Percentiles rank a stretch among this genome's conserved stretches.
Evolutionary conservation across 2,329 filamentous ascomycete species (phyloP).

Genomic region (Stromatinia cepivora): DNA sequence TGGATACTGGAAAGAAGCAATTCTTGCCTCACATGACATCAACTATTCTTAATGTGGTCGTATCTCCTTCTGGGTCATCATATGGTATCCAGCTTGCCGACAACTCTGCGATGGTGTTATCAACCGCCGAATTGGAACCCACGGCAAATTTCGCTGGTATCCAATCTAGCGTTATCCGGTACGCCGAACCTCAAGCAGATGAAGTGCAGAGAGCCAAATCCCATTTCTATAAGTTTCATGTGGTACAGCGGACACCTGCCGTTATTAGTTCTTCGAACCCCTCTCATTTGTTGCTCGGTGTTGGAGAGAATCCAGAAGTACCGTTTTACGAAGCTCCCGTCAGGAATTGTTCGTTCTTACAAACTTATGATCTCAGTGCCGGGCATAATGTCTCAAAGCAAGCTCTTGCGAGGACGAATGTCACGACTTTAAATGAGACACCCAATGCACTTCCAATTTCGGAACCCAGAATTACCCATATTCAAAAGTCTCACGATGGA

Average conservation of each 20-base stretch:
- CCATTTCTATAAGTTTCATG: slow-evolving; percentile 33
- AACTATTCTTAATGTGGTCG: slow-evolving; percentile 77
- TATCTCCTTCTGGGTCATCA: slow-evolving; percentile 76
- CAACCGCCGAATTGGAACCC: slow-evolving; percentile 84
- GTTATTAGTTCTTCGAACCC: slow-evolving; percentile 61
- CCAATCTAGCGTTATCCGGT: slow-evolving; percentile 61
- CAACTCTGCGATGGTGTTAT: slow-evolving; percentile 88
- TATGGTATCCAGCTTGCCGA: slow-evolving; percentile 87
- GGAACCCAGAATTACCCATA: slow-evolving; percentile 74
- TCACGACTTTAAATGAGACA: slow-evolving; percentile 76
- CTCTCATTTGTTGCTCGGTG: slow-evolving; percentile 66
- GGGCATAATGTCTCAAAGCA: slow-evolving; percentile 81
- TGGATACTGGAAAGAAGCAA: slow-evolving; percentile 80
- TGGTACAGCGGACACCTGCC: slow-evolving; percentile 52
- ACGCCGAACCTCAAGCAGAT: slow-evolving; percentile 52
- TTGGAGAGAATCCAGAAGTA: slow-evolving; percentile 61
- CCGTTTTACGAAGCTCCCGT: slow-evolving; percentile 52
- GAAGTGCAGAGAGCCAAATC: slow-evolving; percentile 51
- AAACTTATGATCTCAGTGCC: slow-evolving; percentile 82
- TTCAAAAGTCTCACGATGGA: slow-evolving; percentile 78
- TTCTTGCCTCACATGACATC: slow-evolving; percentile 89
- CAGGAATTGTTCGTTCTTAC: slow-evolving; percentile 65
- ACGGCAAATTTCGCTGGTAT: slow-evolving; percentile 82
- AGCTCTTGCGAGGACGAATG: slow-evolving; percentile 83
- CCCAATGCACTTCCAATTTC: slow-evolving; percentile 69